phyloP scores from a whole-genome alignment of 2,329 filamentous ascomycete species.

The Hymenoscyphus salicellus region DNA sequence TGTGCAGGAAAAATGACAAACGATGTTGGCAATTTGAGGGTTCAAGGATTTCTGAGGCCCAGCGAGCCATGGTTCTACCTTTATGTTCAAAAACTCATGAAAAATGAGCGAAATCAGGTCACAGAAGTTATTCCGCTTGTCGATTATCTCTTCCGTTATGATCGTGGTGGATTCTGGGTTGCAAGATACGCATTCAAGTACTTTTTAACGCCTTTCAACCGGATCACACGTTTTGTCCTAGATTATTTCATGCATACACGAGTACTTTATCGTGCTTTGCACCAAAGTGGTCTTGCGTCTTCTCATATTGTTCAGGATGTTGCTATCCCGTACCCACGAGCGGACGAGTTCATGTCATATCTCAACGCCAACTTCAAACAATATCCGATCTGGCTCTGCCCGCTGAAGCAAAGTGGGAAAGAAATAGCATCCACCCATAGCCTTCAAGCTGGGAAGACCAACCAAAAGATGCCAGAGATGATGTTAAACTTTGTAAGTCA shows the following conservation, averaged over 20 bases:
- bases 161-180: constrained; percentile 66
- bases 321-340: constrained; percentile 50
- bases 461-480: constrained; percentile 39
- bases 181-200: constrained; percentile 60
- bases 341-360: constrained; percentile 50
- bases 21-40: constrained; percentile 30
- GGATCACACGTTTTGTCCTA: constrained; percentile 54
- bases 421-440: constrained; percentile 22
- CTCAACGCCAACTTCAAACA: constrained; percentile 39
- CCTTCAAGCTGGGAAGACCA: constrained; percentile 20
- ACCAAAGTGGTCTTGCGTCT: constrained; percentile 52
- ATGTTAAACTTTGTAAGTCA: constrained; percentile 54
- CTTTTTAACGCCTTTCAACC: constrained; percentile 57
- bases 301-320: constrained; percentile 63
- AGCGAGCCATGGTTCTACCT: constrained; percentile 64
- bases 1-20: constrained; percentile 51
- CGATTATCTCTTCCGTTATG: constrained; percentile 60
- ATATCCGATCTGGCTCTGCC: constrained; percentile 54
- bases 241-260: constrained; percentile 60
- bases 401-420: constrained; percentile 39
- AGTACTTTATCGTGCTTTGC: constrained; percentile 60
- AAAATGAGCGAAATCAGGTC: constrained; percentile 20
- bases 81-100: constrained; percentile 44
- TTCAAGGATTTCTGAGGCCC: constrained; percentile 48
- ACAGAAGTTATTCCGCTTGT: constrained; percentile 41